Conservation (phyloP, 2,329 filamentous ascomycete genomes). For the Pseudogymnoascus destructans region DNA sequence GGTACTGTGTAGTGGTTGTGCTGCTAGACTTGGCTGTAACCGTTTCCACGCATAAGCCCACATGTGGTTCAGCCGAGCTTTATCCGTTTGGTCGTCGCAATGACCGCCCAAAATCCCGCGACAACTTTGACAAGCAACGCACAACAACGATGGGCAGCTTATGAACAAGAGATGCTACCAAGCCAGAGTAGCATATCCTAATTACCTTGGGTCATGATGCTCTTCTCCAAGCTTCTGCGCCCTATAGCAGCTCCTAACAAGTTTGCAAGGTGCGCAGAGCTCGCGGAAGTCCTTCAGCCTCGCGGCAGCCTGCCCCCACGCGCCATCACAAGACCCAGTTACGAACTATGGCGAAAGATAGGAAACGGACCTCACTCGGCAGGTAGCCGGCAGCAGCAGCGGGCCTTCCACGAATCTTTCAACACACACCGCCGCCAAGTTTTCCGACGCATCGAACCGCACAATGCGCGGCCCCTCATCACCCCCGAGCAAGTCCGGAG, state of each 20-base stretch:
- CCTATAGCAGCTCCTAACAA: background rate
- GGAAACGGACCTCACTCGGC: background rate
- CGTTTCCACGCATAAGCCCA: background rate
- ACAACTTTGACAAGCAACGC: background rate
- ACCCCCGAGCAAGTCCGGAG: conserved; percentile 26
- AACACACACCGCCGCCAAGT: background rate
- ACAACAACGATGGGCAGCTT: background rate
- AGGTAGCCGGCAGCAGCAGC: background rate
- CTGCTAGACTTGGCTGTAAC: background rate
- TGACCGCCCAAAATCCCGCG: background rate
- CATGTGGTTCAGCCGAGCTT: background rate
- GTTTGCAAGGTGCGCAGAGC: background rate
- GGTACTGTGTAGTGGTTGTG: background rate
- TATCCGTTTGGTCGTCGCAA: background rate
- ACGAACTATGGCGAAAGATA: background rate
- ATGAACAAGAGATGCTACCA: background rate
- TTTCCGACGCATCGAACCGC: background rate
- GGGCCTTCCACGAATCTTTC: background rate
- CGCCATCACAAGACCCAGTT: background rate
- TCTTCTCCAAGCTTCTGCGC: background rate
- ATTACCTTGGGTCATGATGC: background rate
- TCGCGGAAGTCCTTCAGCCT: background rate
- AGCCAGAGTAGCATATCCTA: background rate
- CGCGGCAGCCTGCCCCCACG: background rate
- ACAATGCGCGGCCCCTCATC: conserved; percentile 28